phyloP scores from a whole-genome alignment of 768 basidiomycete genomes.

The Leucosporidium creatinivorum region DNA sequence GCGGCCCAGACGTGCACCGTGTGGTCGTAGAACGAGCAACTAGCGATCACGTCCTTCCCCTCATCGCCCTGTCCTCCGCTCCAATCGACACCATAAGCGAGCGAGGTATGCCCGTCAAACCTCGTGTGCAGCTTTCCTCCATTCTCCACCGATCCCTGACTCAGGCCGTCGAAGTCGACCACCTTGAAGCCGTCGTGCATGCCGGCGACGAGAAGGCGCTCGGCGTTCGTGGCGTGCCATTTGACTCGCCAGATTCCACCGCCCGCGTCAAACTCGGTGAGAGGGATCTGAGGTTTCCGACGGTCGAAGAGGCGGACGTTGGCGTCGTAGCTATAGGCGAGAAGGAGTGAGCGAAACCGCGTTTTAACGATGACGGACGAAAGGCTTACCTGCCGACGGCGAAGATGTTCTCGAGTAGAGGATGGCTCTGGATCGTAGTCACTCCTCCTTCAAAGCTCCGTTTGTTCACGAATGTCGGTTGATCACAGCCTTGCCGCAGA shows the following conservation, averaged over 20 bases:
- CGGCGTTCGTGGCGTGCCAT: slow-evolving; percentile 69
- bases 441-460: slow-evolving; percentile 90
- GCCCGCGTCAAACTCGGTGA: slow-evolving; percentile 61
- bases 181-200: slow-evolving; percentile 98
- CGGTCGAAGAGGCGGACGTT: slow-evolving; percentile 73
- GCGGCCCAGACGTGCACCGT: slow-evolving; percentile 62
- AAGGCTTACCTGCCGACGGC: slow-evolving; percentile 76
- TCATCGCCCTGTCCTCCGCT: slow-evolving; percentile 42
- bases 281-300: slow-evolving; percentile 56
- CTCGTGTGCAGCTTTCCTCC: slow-evolving; percentile 47
- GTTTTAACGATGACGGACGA: neutral
- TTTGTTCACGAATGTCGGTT: slow-evolving; percentile 65
- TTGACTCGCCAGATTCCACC: slow-evolving; percentile 95
- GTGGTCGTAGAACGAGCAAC: slow-evolving; percentile 95
- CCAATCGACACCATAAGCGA: slow-evolving; percentile 95
- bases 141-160: slow-evolving; percentile 13
- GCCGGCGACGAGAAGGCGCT: slow-evolving; percentile 81
- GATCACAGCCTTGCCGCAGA: slow-evolving; percentile 55
- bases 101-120: slow-evolving; percentile 67
- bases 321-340: slow-evolving; percentile 63
- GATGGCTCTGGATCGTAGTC: slow-evolving; percentile 80
- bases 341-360: neutral
- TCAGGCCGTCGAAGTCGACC: slow-evolving; percentile 48
- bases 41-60: slow-evolving; percentile 58
- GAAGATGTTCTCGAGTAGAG: slow-evolving; percentile 66